Evolutionary conservation across 768 basidiomycete species (phyloP), one percentile per base, ranked within the genome.

Genomic region (Tricholoma bakamatsutake): DNA sequence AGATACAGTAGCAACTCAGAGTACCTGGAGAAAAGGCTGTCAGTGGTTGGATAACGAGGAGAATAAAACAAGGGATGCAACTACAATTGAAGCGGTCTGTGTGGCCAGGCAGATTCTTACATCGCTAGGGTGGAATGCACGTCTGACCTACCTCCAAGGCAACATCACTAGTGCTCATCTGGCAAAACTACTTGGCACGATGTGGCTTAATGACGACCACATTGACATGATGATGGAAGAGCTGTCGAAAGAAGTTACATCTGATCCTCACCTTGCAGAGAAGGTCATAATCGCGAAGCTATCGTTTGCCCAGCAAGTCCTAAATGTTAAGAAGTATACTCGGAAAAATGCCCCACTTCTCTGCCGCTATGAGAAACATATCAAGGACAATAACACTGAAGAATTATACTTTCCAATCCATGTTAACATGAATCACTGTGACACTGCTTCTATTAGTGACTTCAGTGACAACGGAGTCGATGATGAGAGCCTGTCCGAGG

Each of bases 401-500:
- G 28, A 53, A 4, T 35, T 64, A 2, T 58, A 59, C 40, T 58
- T 62, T 33, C 62, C 62, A 11, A 39, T 62, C 5, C 53, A 61
- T 46, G 40, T 62, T 31, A 55, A 59, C 24, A 52, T 47, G 1
- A 65, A 65, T 52, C 64, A 65, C 35, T 65, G 64, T 5, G 47
- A 55, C 33, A 9, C 33, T 34, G 33, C 33, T 34, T 34, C 33
- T 4, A 4, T 34, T 34, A 34, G 33, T 12, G 12, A 34, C 33
- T 12, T 9, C 7, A 34, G 33, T 34, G 33, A 34, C 5, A 4
- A 34, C 4, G 33, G 12, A 34, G 2, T 34, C 21, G 3, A 24
- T 58, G 7, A 7, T 8, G 3, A 45, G 18, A 27, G 24, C 7
- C n/a, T 18, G 2, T 42, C 17, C 5, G n/a, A 42, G 12, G 40